Base-by-base conservation (phyloP, 169 alveolate species). In the Amoebophrya sp. region DNA sequence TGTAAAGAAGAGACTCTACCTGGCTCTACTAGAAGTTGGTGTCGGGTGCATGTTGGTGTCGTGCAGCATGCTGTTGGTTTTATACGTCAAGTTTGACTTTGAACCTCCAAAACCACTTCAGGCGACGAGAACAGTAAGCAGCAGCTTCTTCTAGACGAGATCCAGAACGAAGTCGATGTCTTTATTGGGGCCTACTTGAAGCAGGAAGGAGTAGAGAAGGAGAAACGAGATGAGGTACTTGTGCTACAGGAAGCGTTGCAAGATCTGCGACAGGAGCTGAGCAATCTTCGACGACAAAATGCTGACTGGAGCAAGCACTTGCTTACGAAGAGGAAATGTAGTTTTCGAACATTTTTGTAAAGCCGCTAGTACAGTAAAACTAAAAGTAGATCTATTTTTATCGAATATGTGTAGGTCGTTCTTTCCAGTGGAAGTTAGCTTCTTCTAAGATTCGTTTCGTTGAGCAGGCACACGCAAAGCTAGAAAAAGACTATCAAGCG, bases 391-490 rank as follows among this genome's bases (percentile, higher is more conserved):
- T n/a, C n/a, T n/a, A n/a, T n/a, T n/a, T n/a, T n/a, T n/a, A n/a
- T n/a, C n/a, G n/a, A n/a, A n/a, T n/a, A n/a, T n/a, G n/a, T n/a
- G n/a, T n/a, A n/a, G n/a, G n/a, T n/a, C n/a, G n/a, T n/a, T n/a
- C n/a, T n/a, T n/a, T n/a, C n/a, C n/a, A n/a, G n/a, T n/a, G n/a
- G n/a, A n/a, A n/a, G n/a, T n/a, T n/a, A n/a, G n/a, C n/a, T n/a
- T n/a, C n/a, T n/a, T n/a, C n/a, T n/a, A n/a, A n/a, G n/a, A n/a
- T n/a, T n/a, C 83, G 83, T 29, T 65, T 65, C 26, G 83, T 65
- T 29, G 83, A 65, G 83, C 83, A 65, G 83, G 83, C 83, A 0
- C 33, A 12, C 83, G 83, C 39, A 36, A 65, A 65, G 83, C 83
- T 65, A 36, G 83, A 1, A 6, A 29, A 36, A 29, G 83, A 65